Percentiles rank a stretch among this genome's conserved stretches.
These are phyloP conservation scores for Glebionis coronaria DNA, from an alignment of 129 eudicot species.

Conservation along the genomic window DNA sequence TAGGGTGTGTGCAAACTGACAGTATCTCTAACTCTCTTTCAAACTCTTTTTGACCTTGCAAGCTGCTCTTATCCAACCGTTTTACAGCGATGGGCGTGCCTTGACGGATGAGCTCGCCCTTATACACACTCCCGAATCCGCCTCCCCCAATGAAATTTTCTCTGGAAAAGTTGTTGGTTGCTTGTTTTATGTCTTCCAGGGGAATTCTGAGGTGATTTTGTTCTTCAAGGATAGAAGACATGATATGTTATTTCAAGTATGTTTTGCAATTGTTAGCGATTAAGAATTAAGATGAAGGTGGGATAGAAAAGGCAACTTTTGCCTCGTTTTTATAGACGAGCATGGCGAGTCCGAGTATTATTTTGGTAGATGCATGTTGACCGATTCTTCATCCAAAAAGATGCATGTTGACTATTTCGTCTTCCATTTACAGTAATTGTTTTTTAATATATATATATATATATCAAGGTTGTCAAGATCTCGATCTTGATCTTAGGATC, in stretches of 20 bases:
- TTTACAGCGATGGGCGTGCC: background rate
- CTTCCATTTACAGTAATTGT: no score
- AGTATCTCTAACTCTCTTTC: conserved; percentile 4
- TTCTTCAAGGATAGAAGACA: background rate
- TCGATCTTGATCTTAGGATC: no score
- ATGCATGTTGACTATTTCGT: no score
- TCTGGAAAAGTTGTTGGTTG: background rate
- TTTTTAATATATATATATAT: no score
- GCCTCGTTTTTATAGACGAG: no score
- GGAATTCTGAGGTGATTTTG: background rate
- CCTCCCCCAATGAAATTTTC: background rate
- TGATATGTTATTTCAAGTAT: background rate
- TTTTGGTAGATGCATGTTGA: no score
- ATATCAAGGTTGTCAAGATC: no score
- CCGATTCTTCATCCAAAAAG: no score
- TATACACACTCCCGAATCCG: conserved; percentile 1
- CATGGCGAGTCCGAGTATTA: no score
- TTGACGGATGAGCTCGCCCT: background rate
- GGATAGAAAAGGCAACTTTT: no score
- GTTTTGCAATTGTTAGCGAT: no score
- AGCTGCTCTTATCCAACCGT: background rate
- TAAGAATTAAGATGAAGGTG: no score
- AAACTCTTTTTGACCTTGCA: background rate
- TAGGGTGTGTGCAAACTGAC: background rate
- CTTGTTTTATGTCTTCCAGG: background rate